Percentiles rank a stretch among this genome's conserved stretches.
Conservation (phyloP, 768 basidiomycete genomes). For the Leucocoprinus leucothites region DNA sequence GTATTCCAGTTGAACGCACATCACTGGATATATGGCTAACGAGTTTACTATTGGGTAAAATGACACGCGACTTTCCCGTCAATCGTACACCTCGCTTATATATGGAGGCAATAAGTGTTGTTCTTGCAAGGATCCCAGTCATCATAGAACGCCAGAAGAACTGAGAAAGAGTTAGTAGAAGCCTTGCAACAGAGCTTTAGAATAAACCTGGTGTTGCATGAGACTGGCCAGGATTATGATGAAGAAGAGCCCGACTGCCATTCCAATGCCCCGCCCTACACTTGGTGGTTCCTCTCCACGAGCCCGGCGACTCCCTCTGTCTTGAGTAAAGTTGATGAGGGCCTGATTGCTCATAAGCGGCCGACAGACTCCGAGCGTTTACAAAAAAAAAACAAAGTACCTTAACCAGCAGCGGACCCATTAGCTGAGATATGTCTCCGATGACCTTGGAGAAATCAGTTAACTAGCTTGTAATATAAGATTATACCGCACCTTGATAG, state of each 20-base stretch:
- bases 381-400: constrained; percentile 23
- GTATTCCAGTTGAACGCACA: constrained; percentile 38
- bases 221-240: constrained; percentile 51
- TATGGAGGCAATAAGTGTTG: constrained; percentile 64
- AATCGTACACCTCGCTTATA: constrained; percentile 69
- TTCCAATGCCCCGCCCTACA: constrained; percentile 55
- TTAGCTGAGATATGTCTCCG: constrained; percentile 58
- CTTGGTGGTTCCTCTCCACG: constrained; percentile 30
- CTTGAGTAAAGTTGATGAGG: constrained; percentile 60
- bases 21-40: constrained; percentile 66
- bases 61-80: constrained; percentile 61
- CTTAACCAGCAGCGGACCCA: constrained; percentile 62
- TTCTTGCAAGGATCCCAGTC: constrained; percentile 62
- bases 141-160: constrained; percentile 74
- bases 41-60: constrained; percentile 56
- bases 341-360: constrained; percentile 28
- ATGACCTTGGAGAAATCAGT: constrained; percentile 38
- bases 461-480: neutral
- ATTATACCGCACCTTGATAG: constrained; percentile 43
- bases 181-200: neutral
- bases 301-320: constrained; percentile 35
- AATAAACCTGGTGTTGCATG: constrained; percentile 56
- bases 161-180: constrained; percentile 23
- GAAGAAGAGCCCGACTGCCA: constrained; percentile 53
- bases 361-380: neutral